Conservation (phyloP, 225 moss, liverwort and hornwort genomes). For the Ulota crispa region DNA sequence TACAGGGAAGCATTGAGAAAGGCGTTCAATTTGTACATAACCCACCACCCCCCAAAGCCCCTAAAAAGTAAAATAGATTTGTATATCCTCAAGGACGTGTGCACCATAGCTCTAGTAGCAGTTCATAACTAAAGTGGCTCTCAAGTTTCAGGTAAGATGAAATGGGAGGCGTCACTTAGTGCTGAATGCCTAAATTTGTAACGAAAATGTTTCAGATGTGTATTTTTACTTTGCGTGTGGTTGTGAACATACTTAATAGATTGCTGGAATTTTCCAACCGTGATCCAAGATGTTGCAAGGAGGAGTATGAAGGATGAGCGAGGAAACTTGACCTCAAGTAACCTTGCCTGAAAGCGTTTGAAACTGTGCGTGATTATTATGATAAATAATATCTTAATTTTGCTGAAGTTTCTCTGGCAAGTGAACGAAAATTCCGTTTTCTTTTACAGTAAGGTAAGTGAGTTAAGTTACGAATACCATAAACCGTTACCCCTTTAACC, state of each 20-base stretch:
- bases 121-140: neutral
- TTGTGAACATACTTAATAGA: neutral
- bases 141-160: slow-evolving; percentile 7
- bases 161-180: slow-evolving; percentile 2
- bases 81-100: neutral
- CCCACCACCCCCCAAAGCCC: slow-evolving; percentile 49
- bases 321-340: neutral
- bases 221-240: neutral
- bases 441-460: neutral
- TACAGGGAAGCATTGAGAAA: slow-evolving; percentile 84
- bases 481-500: too few species aligned
- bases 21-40: slow-evolving; percentile 71
- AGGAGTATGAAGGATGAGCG: neutral
- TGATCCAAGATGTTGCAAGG: neutral
- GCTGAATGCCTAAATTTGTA: neutral
- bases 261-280: neutral
- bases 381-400: neutral
- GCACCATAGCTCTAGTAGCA: neutral
- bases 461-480: too few species aligned
- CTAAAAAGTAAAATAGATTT: slow-evolving; percentile 36
- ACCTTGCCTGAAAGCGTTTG: neutral
- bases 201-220: neutral
- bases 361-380: too few species aligned
- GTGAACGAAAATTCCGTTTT: neutral
- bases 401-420: neutral